Evolutionary conservation across 257 asterid species (phyloP), one percentile per base, ranked within the genome.

Genomic region (Nicotiana benthamiana): DNA sequence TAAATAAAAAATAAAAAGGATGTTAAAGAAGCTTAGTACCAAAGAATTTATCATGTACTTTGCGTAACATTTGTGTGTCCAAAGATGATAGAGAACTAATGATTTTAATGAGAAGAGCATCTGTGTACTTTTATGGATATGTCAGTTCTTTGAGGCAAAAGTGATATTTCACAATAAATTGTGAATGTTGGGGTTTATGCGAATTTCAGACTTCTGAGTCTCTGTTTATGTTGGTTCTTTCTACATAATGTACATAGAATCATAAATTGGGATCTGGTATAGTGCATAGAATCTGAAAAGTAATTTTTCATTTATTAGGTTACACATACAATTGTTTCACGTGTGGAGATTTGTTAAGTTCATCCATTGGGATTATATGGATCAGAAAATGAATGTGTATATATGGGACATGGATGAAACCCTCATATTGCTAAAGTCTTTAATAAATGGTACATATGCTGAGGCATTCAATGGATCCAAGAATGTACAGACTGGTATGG

Each of bases 351-450:
- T 72, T 12, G 36, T 70, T 43, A 43, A 43, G 48, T 72, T 72
- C 78, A 46, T 46, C 78, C 12, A 15, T 3, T 46, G 78, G 78
- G 15, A 72, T 2, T 12, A 46, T 18, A 89, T 90, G 91, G 90
- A 89, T 83, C 88, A 75, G 79, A 95, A 88, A 83, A 79, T 81
- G 90, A 88, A 92, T 34, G 97, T 95, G 83, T 93, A 91, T 85
- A 87, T 95, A 76, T 93, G 99, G 99, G 99, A 95, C 86, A 93
- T 95, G 99, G 99, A 95, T 70, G 99, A 95, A 89, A 95, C 99
- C 70, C 96, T 95, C 56, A 93, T 95, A 84, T 84, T 95, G 86
- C 95, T 95, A 34, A 93, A 92, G 84, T 95, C 97, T 27, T 87
- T 95, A 54, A 86, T 91, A 77, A 81, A 87, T 79, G 97, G 94